These are phyloP conservation scores for Cucurbita maxima DNA, from an alignment of 306 rosid species.

Conservation along the genomic window DNA sequence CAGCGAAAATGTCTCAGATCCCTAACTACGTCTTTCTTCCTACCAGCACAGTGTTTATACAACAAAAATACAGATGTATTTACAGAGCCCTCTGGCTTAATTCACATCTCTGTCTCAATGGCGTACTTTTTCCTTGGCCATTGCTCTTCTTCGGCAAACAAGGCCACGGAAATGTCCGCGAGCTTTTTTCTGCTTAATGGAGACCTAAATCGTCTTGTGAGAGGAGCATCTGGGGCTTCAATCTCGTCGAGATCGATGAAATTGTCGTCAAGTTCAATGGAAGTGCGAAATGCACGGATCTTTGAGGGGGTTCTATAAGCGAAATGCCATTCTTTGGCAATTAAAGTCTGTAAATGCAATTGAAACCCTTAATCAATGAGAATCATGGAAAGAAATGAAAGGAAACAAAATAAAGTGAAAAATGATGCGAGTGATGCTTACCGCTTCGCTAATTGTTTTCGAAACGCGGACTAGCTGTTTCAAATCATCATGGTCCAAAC, in stretches of 20 bases:
- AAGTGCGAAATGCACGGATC: constrained; percentile 16
- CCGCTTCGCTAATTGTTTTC: constrained; percentile 43
- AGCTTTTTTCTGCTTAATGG: constrained; percentile 22
- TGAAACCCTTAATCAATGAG: constrained; percentile 6
- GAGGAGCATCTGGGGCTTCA: constrained; percentile 44
- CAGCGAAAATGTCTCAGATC: constrained; percentile 11
- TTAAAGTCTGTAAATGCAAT: constrained; percentile 27
- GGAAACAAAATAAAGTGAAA: neutral
- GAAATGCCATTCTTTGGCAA: constrained; percentile 47
- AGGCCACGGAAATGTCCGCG: constrained; percentile 24
- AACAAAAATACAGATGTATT: constrained; percentile 6
- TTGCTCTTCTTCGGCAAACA: constrained; percentile 23
- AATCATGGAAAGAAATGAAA: neutral
- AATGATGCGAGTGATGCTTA: constrained; percentile 10
- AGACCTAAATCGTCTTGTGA: constrained; percentile 14
- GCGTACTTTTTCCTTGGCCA: constrained; percentile 8
- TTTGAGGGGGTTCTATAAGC: constrained; percentile 52
- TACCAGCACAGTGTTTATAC: neutral
- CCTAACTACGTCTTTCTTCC: neutral
- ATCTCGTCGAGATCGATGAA: constrained; percentile 18
- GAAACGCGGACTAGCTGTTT: constrained; percentile 52
- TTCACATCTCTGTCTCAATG: neutral
- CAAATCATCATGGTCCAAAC: constrained; percentile 69
- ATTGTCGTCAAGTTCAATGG: constrained; percentile 19
- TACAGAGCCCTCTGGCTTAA: neutral